These are phyloP conservation scores for Lithocarpus polystachyus DNA, from an alignment of 306 rosid species.

Conservation along the genomic window DNA sequence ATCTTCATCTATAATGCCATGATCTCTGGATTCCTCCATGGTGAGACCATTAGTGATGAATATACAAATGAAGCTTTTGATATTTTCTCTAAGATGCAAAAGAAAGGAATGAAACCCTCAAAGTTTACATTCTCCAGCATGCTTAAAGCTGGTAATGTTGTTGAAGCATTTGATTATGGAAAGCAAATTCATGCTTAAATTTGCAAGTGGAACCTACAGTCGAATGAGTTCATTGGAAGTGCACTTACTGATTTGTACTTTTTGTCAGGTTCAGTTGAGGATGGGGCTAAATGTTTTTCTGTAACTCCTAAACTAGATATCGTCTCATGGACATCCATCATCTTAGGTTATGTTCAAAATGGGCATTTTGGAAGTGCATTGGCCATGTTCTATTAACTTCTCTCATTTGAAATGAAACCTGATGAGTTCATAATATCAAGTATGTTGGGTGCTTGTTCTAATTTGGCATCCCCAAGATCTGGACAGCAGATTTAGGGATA, in stretches of 20 bases:
- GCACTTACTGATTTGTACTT: constrained; percentile 50
- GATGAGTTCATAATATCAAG: constrained; percentile 50
- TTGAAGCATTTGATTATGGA: constrained; percentile 38
- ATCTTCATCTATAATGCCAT: constrained; percentile 48
- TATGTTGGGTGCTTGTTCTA: constrained; percentile 45
- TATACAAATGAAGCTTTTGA: constrained; percentile 33
- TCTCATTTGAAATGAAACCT: constrained; percentile 37
- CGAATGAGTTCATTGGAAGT: constrained; percentile 51
- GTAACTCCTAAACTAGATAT: constrained; percentile 35
- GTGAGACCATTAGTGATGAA: constrained; percentile 14
- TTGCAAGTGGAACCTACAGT: constrained; percentile 41
- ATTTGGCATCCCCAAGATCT: constrained; percentile 42
- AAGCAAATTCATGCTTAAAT: constrained; percentile 51
- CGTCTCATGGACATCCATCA: constrained; percentile 51
- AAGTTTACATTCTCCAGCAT: constrained; percentile 54
- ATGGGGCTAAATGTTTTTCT: constrained; percentile 48
- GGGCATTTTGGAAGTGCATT: constrained; percentile 44
- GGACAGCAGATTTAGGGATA: constrained; percentile 54
- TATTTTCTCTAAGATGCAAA: constrained; percentile 45
- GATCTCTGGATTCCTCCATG: constrained; percentile 48
- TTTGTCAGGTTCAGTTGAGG: constrained; percentile 28
- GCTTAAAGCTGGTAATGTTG: constrained; percentile 40
- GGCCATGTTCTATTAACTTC: constrained; percentile 33
- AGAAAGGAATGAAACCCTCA: constrained; percentile 43
- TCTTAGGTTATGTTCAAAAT: constrained; percentile 48